Percentiles rank a stretch among this genome's conserved stretches.
These are phyloP conservation scores for Colletotrichum nymphaeae DNA, from an alignment of 2,329 filamentous ascomycete genomes.

Conservation along the genomic window DNA sequence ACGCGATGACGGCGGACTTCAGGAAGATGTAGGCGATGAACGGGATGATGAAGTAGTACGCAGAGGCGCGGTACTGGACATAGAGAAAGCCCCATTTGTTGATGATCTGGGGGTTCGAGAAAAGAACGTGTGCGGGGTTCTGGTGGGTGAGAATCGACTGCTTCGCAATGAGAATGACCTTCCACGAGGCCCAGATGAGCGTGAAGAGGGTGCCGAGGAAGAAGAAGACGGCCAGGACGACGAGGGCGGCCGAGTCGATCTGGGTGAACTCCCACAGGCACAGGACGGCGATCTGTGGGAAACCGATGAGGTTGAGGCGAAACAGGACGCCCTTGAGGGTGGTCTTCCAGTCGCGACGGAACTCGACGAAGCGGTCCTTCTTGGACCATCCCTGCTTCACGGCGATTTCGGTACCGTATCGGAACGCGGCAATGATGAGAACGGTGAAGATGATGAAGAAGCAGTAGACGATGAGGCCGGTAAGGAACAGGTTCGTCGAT, in stretches of 20 bases:
- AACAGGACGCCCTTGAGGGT: slow-evolving; percentile 95
- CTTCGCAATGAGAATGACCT: slow-evolving; percentile 89
- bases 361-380: slow-evolving; percentile 88
- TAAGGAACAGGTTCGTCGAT: slow-evolving; percentile 92
- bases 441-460: slow-evolving; percentile 83
- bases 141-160: slow-evolving; percentile 92
- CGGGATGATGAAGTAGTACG: slow-evolving; percentile 94
- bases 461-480: slow-evolving; percentile 89
- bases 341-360: slow-evolving; percentile 93
- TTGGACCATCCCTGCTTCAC: slow-evolving; percentile 83
- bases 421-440: slow-evolving; percentile 80
- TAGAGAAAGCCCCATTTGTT: slow-evolving; percentile 99
- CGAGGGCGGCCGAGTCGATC: slow-evolving; percentile 84
- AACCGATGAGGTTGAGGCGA: slow-evolving; percentile 89
- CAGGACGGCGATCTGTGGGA: slow-evolving; percentile 89
- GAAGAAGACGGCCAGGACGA: slow-evolving; percentile 90
- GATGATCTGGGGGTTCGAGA: slow-evolving; percentile 89
- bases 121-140: slow-evolving; percentile 96
- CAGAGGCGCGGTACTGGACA: slow-evolving; percentile 94
- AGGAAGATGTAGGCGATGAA: slow-evolving; percentile 80
- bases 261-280: slow-evolving; percentile 94
- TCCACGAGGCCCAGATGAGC: slow-evolving; percentile 86
- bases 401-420: slow-evolving; percentile 81
- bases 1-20: slow-evolving; percentile 89
- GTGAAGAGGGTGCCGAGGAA: slow-evolving; percentile 83